A percentile compares a stretch with the other conserved stretches of the same genome.
Evolutionary conservation across 148 eudicot genomes (phyloP).

Genomic region (Bassia scoparia): DNA sequence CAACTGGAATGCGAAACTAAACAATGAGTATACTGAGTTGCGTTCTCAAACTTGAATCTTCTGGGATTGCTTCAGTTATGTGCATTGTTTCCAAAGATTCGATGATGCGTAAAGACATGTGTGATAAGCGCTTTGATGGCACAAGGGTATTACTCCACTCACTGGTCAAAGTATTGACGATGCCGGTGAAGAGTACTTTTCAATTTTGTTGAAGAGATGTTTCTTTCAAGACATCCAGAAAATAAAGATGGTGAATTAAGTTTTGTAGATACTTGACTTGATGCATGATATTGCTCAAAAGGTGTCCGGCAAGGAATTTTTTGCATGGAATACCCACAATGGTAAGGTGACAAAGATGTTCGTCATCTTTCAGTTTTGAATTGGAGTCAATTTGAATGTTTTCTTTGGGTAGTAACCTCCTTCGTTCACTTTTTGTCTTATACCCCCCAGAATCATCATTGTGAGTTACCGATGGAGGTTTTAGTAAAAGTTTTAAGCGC

Average conservation of each 20-base stretch:
- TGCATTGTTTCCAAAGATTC: not conserved
- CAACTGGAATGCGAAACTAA: not conserved
- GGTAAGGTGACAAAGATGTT: not conserved
- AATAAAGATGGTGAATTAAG: not conserved
- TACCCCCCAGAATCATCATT: too few relatives aligned
- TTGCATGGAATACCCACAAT: not conserved
- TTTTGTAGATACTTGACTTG: conserved; percentile 11
- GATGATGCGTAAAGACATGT: not conserved
- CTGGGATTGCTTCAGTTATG: not conserved
- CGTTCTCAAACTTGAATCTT: not conserved
- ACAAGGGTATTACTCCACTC: not conserved
- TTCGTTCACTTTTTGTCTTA: not conserved
- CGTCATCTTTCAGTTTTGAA: not conserved
- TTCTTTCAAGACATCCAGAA: conserved; percentile 9
- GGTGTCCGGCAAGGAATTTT: not conserved
- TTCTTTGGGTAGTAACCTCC: not conserved
- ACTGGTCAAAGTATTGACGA: not conserved
- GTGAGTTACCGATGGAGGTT: not conserved
- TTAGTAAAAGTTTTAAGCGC: not conserved
- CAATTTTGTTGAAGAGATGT: too few relatives aligned
- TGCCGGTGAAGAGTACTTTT: not conserved
- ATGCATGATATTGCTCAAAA: conserved; percentile 7
- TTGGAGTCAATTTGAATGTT: not conserved
- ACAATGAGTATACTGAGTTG: not conserved
- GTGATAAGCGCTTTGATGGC: not conserved